These are phyloP conservation scores for Penicillium verrucosum DNA, from an alignment of 2,329 filamentous ascomycete genomes.

Conservation along the genomic window DNA sequence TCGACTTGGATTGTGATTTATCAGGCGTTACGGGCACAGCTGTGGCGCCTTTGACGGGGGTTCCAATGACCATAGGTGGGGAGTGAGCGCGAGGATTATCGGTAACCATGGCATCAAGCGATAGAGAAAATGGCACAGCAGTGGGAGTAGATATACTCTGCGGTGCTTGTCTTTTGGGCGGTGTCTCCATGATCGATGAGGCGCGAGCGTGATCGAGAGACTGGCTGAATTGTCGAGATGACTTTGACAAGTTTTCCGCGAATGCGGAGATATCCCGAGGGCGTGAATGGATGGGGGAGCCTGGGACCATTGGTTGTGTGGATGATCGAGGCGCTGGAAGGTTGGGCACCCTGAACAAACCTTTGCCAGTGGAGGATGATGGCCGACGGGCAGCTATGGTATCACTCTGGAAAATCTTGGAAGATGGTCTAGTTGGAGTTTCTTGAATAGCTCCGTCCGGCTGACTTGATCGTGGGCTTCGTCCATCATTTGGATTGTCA, in stretches of 20 bases:
- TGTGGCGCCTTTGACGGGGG: constrained; percentile 31
- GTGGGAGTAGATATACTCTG: constrained; percentile 7
- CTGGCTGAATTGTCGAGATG: constrained; percentile 7
- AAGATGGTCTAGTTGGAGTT: constrained; percentile 39
- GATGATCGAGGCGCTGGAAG: constrained; percentile 26
- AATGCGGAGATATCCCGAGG: constrained; percentile 13
- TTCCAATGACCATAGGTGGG: constrained; percentile 26
- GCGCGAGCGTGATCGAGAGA: constrained; percentile 8
- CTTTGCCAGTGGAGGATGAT: constrained; percentile 18
- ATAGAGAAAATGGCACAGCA: constrained; percentile 6
- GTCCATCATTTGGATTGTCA: not conserved
- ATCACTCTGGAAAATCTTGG: constrained; percentile 23
- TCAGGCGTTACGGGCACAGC: constrained; percentile 33
- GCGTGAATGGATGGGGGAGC: constrained; percentile 29
- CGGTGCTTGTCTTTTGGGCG: constrained; percentile 19
- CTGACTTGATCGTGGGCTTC: constrained; percentile 2
- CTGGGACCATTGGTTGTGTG: constrained; percentile 22
- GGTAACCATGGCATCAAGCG: constrained; percentile 1
- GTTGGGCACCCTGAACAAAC: constrained; percentile 27
- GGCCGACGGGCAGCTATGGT: constrained; percentile 10
- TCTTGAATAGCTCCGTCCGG: constrained; percentile 32
- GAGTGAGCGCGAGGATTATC: constrained; percentile 10
- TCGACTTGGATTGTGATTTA: constrained; percentile 36
- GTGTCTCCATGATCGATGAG: constrained; percentile 31
- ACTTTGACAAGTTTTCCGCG: not conserved